These are phyloP conservation scores for Gyrodon lividus DNA, from an alignment of 768 basidiomycete species.

Conservation along the genomic window DNA sequence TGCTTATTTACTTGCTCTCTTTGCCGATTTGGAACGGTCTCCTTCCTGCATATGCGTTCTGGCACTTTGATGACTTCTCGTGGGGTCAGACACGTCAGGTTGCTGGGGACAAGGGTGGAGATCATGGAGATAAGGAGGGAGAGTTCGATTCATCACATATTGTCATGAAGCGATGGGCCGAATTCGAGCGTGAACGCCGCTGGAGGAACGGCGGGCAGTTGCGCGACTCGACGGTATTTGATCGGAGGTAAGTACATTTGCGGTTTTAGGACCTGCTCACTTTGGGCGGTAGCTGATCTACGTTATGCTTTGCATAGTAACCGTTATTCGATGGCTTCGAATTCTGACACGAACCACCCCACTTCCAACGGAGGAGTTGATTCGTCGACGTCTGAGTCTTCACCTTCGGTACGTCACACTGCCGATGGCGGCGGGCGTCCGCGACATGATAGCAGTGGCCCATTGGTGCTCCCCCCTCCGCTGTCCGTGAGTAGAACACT, in stretches of 20 bases:
- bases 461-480: slow-evolving; percentile 75
- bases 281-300: slow-evolving; percentile 20
- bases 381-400: slow-evolving; percentile 61
- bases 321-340: slow-evolving; percentile 78
- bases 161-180: slow-evolving; percentile 98
- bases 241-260: slow-evolving; percentile 57
- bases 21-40: slow-evolving; percentile 97
- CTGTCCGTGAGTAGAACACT: slow-evolving; percentile 57
- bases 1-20: slow-evolving; percentile 89
- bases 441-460: slow-evolving; percentile 66
- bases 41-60: slow-evolving; percentile 94
- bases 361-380: slow-evolving; percentile 51
- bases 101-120: slow-evolving; percentile 66
- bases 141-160: slow-evolving; percentile 96
- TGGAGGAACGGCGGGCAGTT: slow-evolving; percentile 89
- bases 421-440: slow-evolving; percentile 40
- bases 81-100: slow-evolving; percentile 94
- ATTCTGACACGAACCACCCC: slow-evolving; percentile 67
- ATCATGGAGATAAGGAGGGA: slow-evolving; percentile 93
- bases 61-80: slow-evolving; percentile 99
- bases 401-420: slow-evolving; percentile 33
- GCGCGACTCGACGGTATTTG: slow-evolving; percentile 72
- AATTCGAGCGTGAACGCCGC: slow-evolving; percentile 93
- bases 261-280: slow-evolving; percentile 9
- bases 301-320: slow-evolving; percentile 33